These are phyloP conservation scores for Penicillium lagena DNA, from an alignment of 495 filamentous ascomycete species.

Conservation along the genomic window DNA sequence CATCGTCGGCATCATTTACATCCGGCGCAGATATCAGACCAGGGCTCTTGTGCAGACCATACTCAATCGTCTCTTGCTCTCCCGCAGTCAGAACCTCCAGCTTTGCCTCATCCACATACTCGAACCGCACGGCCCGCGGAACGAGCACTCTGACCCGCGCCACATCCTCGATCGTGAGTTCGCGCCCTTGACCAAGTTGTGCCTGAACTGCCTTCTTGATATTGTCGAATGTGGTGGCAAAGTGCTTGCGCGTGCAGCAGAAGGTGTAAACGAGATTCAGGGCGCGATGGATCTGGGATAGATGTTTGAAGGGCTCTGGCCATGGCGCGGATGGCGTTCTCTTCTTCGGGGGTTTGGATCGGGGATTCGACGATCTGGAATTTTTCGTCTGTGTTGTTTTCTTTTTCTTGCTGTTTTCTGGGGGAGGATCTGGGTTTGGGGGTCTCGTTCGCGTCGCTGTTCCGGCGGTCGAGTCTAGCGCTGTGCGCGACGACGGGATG, in stretches of 20 bases:
- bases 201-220: constrained; percentile 79
- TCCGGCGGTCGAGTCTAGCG: too few species aligned
- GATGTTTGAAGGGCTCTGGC: constrained; percentile 65
- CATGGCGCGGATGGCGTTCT: constrained; percentile 47
- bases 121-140: constrained; percentile 71
- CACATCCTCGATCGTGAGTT: constrained; percentile 68
- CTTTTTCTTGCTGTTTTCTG: constrained; percentile 2
- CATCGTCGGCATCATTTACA: constrained; percentile 19
- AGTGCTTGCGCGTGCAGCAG: constrained; percentile 83
- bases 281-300: constrained; percentile 74
- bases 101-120: constrained; percentile 77
- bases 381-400: constrained; percentile 3
- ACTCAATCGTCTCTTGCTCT: constrained; percentile 31
- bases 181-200: constrained; percentile 57
- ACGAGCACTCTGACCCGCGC: constrained; percentile 74
- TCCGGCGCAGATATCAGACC: constrained; percentile 20
- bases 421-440: too few species aligned
- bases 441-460: too few species aligned
- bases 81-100: constrained; percentile 73
- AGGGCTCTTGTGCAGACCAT: constrained; percentile 6
- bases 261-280: constrained; percentile 93
- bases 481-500: too few species aligned
- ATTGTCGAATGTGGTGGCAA: constrained; percentile 85
- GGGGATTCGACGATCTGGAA: not conserved
- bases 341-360: constrained; percentile 10